phyloP scores from a whole-genome alignment of 2,329 filamentous ascomycete species.

The Rutstroemia sp. region DNA sequence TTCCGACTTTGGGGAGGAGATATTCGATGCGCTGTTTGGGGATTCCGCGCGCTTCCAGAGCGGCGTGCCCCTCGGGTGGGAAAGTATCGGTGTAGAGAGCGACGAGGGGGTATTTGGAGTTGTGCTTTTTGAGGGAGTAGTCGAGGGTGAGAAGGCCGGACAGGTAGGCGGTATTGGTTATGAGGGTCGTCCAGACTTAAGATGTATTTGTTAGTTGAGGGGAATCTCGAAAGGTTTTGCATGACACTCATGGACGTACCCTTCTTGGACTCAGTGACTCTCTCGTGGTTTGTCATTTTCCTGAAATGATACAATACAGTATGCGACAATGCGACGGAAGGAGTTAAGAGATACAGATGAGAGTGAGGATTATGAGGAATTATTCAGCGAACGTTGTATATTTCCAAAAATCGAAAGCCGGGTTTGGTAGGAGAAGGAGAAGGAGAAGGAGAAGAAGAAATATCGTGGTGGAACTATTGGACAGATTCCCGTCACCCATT shows the following conservation, averaged over 20 bases:
- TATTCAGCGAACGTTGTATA: too few species aligned
- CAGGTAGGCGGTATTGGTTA: conserved; percentile 79
- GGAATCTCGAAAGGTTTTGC: background rate
- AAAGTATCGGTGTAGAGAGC: conserved; percentile 78
- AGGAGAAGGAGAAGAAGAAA: background rate
- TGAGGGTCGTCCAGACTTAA: conserved; percentile 80
- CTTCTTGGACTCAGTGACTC: conserved; percentile 26
- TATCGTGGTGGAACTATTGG: background rate
- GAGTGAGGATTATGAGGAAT: background rate
- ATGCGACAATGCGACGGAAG: background rate
- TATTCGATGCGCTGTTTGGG: conserved; percentile 63
- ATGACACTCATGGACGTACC: conserved; percentile 13
- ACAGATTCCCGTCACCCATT: background rate
- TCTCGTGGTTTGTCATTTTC: conserved; percentile 11
- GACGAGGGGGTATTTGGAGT: conserved; percentile 68
- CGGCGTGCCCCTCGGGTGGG: conserved; percentile 58
- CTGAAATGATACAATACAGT: background rate
- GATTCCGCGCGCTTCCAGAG: conserved; percentile 63
- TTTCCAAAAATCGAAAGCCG: too few species aligned
- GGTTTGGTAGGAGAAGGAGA: background rate
- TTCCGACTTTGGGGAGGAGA: conserved; percentile 56
- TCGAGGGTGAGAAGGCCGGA: conserved; percentile 76
- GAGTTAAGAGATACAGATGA: background rate
- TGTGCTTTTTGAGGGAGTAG: conserved; percentile 59
- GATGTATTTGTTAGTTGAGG: conserved; percentile 5